A percentile compares a stretch with the other conserved stretches of the same genome.
Conservation (phyloP, 1,284 basidiomycete species). For the Malassezia restricta region DNA sequence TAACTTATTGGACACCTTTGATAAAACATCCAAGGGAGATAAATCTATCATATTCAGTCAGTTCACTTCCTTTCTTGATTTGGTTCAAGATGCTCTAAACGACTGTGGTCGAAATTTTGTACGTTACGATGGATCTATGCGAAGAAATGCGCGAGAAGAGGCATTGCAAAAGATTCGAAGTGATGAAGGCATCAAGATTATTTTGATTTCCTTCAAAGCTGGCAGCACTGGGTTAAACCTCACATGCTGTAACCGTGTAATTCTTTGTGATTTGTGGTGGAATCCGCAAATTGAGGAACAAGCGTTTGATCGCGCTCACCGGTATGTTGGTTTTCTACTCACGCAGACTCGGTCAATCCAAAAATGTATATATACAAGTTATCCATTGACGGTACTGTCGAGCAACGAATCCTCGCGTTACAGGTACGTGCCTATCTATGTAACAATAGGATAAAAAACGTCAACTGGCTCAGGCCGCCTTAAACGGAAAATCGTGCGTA, state of each 20-base stretch:
- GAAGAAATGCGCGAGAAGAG: constrained; percentile 60
- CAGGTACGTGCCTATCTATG: constrained; percentile 17
- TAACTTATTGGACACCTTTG: constrained; percentile 59
- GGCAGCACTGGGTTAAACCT: constrained; percentile 88
- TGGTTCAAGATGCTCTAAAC: constrained; percentile 70
- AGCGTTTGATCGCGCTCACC: constrained; percentile 82
- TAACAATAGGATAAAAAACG: constrained; percentile 58
- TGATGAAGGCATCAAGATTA: constrained; percentile 56
- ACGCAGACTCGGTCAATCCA: constrained; percentile 64
- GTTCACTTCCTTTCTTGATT: constrained; percentile 78
- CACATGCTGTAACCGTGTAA: constrained; percentile 85
- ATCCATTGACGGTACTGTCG: constrained; percentile 74
- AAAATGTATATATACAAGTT: constrained; percentile 84
- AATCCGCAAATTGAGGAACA: constrained; percentile 55
- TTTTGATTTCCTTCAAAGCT: constrained; percentile 92
- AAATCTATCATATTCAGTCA: constrained; percentile 69
- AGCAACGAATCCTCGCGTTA: constrained; percentile 69
- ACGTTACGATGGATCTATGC: constrained; percentile 84
- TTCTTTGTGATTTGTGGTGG: constrained; percentile 90
- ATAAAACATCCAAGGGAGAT: constrained; percentile 54
- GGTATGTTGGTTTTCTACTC: constrained; percentile 23
- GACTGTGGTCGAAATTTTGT: constrained; percentile 60
- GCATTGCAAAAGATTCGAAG: constrained; percentile 63
- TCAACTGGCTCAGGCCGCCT: constrained; percentile 65
- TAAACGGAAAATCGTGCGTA: constrained; percentile 55